Percentiles rank a stretch among this genome's conserved stretches.
These are phyloP conservation scores for Hypoxylon sp. DNA, from an alignment of 2,329 filamentous ascomycete genomes.

Conservation along the genomic window DNA sequence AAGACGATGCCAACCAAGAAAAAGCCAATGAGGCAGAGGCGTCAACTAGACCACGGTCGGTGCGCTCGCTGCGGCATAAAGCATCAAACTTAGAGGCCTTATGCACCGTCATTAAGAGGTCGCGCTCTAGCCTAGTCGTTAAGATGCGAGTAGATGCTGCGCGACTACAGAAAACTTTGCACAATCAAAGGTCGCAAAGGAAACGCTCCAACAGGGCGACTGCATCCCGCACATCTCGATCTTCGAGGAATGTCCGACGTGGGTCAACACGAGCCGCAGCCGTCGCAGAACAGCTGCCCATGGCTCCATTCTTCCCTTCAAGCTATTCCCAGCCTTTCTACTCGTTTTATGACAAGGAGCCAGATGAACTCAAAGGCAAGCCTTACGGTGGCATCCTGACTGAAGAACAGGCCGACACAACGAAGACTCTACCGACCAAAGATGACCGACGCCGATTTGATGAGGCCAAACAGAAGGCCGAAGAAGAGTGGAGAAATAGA, in stretches of 20 bases:
- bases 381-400: conserved; percentile 95
- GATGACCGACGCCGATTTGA: conserved; percentile 90
- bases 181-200: conserved; percentile 71
- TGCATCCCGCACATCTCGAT: conserved; percentile 52
- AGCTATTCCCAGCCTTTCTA: conserved; percentile 85
- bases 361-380: conserved; percentile 90
- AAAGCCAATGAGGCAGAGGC: conserved; percentile 56
- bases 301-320: conserved; percentile 70
- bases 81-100: conserved; percentile 57
- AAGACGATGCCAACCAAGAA: conserved; percentile 53
- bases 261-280: conserved; percentile 47
- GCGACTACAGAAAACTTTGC: conserved; percentile 73
- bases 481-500: conserved; percentile 88
- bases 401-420: conserved; percentile 91
- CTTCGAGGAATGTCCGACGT: conserved; percentile 54
- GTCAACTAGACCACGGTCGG: conserved; percentile 59
- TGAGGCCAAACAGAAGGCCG: conserved; percentile 88
- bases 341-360: conserved; percentile 89
- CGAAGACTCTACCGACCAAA: conserved; percentile 84
- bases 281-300: conserved; percentile 61
- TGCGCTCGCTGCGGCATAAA: conserved; percentile 73
- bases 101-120: conserved; percentile 61
- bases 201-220: conserved; percentile 61
- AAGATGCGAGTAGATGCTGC: conserved; percentile 70
- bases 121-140: conserved; percentile 66